Evolutionary conservation across 2,329 filamentous ascomycete genomes (phyloP).

Genomic region (Lizonia empirigonia): DNA sequence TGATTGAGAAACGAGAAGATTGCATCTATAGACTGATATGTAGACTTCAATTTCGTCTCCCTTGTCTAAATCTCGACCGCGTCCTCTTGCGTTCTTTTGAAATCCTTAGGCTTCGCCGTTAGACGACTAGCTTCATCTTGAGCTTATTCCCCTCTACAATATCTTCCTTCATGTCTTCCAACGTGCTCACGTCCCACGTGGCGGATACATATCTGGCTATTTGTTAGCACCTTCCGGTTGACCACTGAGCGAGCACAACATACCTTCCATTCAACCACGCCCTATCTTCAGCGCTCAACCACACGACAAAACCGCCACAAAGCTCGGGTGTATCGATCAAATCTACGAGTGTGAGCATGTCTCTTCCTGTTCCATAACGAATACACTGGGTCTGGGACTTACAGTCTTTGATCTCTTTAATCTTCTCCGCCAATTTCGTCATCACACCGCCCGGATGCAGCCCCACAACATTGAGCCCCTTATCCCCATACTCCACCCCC

Average conservation of each 20-base stretch:
- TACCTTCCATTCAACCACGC: constrained; percentile 31
- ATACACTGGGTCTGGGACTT: neutral
- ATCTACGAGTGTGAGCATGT: neutral
- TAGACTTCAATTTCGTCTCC: too few relatives aligned
- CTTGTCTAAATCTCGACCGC: too few relatives aligned
- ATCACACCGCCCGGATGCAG: constrained; percentile 39
- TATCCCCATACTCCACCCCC: constrained; percentile 47
- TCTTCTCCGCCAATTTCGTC: constrained; percentile 23
- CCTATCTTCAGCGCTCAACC: constrained; percentile 27
- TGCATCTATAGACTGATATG: too few relatives aligned
- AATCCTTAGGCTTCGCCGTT: too few relatives aligned
- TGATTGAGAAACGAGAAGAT: too few relatives aligned
- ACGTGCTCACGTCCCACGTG: constrained; percentile 35
- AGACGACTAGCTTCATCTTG: constrained; percentile 27
- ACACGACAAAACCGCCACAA: constrained; percentile 25
- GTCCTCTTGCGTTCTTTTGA: too few relatives aligned
- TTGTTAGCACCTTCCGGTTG: neutral
- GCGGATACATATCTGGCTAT: constrained; percentile 20
- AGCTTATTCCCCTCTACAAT: constrained; percentile 32
- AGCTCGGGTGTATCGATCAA: constrained; percentile 18
- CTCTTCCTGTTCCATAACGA: neutral
- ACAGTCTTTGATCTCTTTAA: constrained; percentile 5
- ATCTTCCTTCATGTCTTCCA: constrained; percentile 27
- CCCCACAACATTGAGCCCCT: constrained; percentile 30
- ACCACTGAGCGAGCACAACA: neutral